Percentiles rank a stretch among this genome's conserved stretches.
These are phyloP conservation scores for Globisporangium barbulae DNA, from an alignment of 352 stramenopile species.

Conservation along the genomic window DNA sequence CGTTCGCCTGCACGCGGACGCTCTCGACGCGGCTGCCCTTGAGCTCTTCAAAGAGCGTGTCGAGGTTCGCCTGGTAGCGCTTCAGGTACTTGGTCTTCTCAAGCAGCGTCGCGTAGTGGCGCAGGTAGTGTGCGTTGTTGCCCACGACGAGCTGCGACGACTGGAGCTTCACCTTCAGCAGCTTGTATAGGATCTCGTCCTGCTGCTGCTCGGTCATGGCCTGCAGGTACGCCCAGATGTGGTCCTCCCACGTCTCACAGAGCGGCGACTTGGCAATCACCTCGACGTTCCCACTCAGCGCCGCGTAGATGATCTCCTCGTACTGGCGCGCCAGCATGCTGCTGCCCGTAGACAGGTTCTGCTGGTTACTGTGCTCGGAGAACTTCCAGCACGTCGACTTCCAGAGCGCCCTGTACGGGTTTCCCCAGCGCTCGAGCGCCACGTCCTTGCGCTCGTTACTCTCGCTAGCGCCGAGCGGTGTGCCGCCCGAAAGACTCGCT, in stretches of 20 bases:
- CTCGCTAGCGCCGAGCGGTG: conserved; percentile 51
- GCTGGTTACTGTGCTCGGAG: conserved; percentile 34
- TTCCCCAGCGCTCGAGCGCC: conserved; percentile 70
- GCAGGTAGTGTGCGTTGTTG: conserved; percentile 59
- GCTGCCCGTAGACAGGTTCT: conserved; percentile 59
- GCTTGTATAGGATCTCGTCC: conserved; percentile 65
- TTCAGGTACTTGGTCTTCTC: conserved; percentile 78
- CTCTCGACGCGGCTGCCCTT: conserved; percentile 52
- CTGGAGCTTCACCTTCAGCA: conserved; percentile 73
- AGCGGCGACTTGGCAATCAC: conserved; percentile 60
- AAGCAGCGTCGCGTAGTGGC: conserved; percentile 47
- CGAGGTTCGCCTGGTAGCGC: conserved; percentile 63
- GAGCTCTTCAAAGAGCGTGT: conserved; percentile 77
- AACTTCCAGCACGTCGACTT: conserved; percentile 87
- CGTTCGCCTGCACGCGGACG: conserved; percentile 64
- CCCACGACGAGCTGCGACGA: conserved; percentile 71
- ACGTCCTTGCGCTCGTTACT: conserved; percentile 44
- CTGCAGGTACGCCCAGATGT: conserved; percentile 79
- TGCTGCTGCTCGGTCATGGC: conserved; percentile 66
- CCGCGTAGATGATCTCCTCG: conserved; percentile 78
- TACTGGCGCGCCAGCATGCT: conserved; percentile 66
- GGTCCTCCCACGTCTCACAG: conserved; percentile 84
- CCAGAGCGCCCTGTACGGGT: conserved; percentile 78
- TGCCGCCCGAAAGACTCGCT: conserved; percentile 66
- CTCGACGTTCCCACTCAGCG: conserved; percentile 68